These are phyloP conservation scores for Lactarius evosmus DNA, from an alignment of 768 basidiomycete species.

Conservation along the genomic window DNA sequence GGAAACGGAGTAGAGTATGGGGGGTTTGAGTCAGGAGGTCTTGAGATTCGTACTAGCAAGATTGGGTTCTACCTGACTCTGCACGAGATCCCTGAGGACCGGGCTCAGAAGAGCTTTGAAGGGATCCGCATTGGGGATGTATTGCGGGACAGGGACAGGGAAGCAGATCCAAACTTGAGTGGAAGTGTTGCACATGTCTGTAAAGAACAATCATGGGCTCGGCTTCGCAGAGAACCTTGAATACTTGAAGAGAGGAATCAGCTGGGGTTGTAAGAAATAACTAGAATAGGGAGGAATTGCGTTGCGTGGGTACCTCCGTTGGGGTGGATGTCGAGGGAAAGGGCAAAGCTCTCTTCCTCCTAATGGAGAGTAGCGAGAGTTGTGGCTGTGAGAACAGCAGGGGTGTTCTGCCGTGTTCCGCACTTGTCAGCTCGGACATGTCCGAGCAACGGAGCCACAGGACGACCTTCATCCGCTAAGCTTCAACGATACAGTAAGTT, in stretches of 20 bases:
- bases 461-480: no score
- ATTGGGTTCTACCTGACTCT: conserved; percentile 95
- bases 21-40: conserved; percentile 80
- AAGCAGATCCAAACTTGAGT: conserved; percentile 98
- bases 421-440: no score
- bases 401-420: no score
- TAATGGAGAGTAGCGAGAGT: no score
- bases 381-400: no score
- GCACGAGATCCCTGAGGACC: conserved; percentile 89
- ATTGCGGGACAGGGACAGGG: conserved; percentile 96
- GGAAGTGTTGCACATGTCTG: conserved; percentile 97
- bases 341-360: conserved; percentile 99
- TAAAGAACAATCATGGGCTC: conserved; percentile 99
- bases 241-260: conserved; percentile 56
- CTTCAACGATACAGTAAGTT: no score
- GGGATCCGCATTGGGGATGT: conserved; percentile 96
- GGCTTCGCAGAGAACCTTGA: conserved; percentile 97
- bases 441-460: no score
- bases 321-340: conserved; percentile 97
- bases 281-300: not conserved
- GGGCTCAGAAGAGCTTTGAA: conserved; percentile 95
- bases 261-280: not conserved
- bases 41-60: conserved; percentile 77
- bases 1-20: conserved; percentile 72
- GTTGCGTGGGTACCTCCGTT: conserved; percentile 84